Evolutionary conservation across 441 rosid genomes (phyloP).

Genomic region (Macaranga tanarius): DNA sequence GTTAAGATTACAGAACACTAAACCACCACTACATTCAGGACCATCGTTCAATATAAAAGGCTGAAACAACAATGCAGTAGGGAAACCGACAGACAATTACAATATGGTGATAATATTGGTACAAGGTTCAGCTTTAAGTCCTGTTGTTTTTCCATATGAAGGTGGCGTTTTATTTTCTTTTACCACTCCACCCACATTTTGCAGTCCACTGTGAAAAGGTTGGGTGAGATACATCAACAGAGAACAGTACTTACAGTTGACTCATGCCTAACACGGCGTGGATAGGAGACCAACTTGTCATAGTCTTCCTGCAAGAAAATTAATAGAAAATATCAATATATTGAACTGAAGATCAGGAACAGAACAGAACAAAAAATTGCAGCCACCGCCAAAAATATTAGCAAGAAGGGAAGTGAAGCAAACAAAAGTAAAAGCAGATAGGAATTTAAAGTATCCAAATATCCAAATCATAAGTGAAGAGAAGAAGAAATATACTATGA

Average conservation of each 20-base stretch:
- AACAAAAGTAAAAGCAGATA: background rate
- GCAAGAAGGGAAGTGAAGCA: background rate
- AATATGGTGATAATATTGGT: background rate
- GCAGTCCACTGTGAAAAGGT: conserved; percentile 7
- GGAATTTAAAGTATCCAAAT: background rate
- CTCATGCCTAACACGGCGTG: conserved; percentile 70
- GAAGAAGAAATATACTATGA: background rate
- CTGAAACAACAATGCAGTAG: background rate
- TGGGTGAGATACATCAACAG: conserved; percentile 14
- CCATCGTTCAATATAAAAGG: background rate
- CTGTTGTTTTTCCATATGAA: background rate
- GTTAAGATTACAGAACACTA: background rate
- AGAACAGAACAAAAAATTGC: background rate
- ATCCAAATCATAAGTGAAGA: background rate
- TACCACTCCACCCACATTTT: conserved; percentile 4
- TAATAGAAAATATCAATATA: conserved; percentile 15
- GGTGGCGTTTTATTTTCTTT: conserved; percentile 1
- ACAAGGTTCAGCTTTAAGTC: conserved; percentile 7
- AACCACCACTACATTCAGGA: background rate
- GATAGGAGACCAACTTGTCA: conserved; percentile 57
- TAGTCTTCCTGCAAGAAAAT: conserved; percentile 67
- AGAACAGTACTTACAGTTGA: conserved; percentile 69
- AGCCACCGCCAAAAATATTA: background rate
- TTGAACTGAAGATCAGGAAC: conserved; percentile 4
- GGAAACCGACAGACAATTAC: conserved; percentile 1